phyloP scores from a whole-genome alignment of 1,284 basidiomycete genomes.

The Amylostereum areolatum region DNA sequence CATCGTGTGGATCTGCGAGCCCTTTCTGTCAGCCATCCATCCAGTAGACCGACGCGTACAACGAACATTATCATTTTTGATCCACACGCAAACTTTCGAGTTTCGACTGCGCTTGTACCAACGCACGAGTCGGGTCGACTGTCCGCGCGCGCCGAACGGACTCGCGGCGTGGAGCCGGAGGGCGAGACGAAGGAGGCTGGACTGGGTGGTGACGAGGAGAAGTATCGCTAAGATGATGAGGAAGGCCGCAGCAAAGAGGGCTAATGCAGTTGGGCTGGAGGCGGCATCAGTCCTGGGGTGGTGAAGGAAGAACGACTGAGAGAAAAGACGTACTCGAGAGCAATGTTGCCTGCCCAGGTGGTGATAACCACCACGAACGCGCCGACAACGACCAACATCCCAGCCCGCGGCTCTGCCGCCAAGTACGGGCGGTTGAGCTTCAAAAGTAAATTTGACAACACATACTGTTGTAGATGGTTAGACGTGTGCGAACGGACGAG shows the following conservation, averaged over 20 bases:
- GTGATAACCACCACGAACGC: conserved; percentile 34
- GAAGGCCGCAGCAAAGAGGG: conserved; percentile 10
- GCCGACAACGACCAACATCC: conserved; percentile 38
- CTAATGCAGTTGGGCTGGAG: conserved; percentile 25
- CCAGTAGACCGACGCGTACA: not conserved
- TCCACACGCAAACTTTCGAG: conserved; percentile 51
- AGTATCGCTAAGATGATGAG: conserved; percentile 6
- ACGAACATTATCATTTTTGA: conserved; percentile 54
- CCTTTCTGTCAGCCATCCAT: not conserved
- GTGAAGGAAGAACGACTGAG: no score
- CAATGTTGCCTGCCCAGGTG: conserved; percentile 48
- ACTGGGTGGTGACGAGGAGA: conserved; percentile 9
- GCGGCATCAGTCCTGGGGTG: no score
- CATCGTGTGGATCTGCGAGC: conserved; percentile 11
- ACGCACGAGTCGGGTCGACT: conserved; percentile 37
- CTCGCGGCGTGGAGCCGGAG: conserved; percentile 5
- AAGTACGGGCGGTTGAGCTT: conserved; percentile 61
- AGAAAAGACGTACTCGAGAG: conserved; percentile 40
- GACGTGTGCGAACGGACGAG: not conserved
- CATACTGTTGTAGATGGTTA: conserved; percentile 5
- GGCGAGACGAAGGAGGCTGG: conserved; percentile 6
- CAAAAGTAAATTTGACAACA: conserved; percentile 34
- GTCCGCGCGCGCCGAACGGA: conserved; percentile 20
- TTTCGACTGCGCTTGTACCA: conserved; percentile 42
- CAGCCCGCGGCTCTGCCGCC: conserved; percentile 35